A percentile compares a stretch with the other conserved stretches of the same genome.
Conservation (phyloP, 352 stramenopile species). For the Blastocystis sp. region DNA sequence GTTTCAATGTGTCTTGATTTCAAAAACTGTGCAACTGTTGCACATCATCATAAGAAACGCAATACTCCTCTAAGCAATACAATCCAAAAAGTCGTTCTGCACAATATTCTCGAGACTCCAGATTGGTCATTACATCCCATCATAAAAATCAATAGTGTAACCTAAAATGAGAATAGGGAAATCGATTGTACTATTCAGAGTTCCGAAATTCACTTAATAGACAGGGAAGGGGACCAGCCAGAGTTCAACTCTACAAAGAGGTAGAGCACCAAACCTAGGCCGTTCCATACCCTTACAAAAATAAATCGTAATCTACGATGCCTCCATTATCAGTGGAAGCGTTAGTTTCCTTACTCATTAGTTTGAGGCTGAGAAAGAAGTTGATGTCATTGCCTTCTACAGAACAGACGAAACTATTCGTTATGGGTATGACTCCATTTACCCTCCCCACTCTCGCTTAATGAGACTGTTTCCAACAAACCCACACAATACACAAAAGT, state of each 20-base stretch:
- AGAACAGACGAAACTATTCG: neutral
- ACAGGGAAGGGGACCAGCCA: constrained; percentile 57
- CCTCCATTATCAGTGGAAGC: constrained; percentile 62
- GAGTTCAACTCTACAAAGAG: constrained; percentile 59
- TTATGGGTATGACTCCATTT: constrained; percentile 17
- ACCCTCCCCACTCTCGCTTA: neutral
- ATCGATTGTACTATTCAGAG: too few relatives aligned
- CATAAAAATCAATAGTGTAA: too few relatives aligned
- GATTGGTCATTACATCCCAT: too few relatives aligned
- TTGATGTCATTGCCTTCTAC: neutral
- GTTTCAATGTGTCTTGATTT: too few relatives aligned
- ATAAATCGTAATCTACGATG: constrained; percentile 61
- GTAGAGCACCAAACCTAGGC: constrained; percentile 55
- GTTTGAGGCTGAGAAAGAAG: constrained; percentile 26
- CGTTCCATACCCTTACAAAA: constrained; percentile 62
- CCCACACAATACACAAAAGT: neutral
- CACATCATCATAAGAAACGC: too few relatives aligned
- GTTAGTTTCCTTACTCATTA: constrained; percentile 63
- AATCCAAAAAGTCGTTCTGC: too few relatives aligned
- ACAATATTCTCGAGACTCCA: too few relatives aligned
- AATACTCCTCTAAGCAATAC: too few relatives aligned
- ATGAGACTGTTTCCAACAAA: neutral
- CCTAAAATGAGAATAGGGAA: too few relatives aligned
- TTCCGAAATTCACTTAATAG: neutral
- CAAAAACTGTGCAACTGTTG: too few relatives aligned